A percentile compares a stretch with the other conserved stretches of the same genome.
These are phyloP conservation scores for Solanum phureja DNA, from an alignment of 257 asterid species.

Conservation along the genomic window DNA sequence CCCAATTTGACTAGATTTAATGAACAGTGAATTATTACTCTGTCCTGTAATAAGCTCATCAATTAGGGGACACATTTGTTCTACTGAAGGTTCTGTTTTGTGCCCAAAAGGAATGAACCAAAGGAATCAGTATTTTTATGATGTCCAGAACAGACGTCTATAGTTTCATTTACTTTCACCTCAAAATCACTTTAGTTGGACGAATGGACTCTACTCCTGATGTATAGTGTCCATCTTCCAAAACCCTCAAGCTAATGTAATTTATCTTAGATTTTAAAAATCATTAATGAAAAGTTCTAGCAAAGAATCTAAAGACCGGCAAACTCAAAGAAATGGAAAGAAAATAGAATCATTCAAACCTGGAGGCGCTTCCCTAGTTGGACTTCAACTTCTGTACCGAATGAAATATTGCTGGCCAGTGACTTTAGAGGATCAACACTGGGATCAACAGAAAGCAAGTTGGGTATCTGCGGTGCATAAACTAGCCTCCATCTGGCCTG, in stretches of 20 bases:
- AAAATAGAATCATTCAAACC: constrained; percentile 28
- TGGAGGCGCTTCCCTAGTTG: constrained; percentile 98
- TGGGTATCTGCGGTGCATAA: constrained; percentile 96
- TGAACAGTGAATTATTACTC: neutral
- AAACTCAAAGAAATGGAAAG: neutral
- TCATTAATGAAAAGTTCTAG: neutral
- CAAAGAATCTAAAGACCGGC: neutral
- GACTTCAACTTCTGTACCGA: constrained; percentile 96
- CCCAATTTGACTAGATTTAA: neutral
- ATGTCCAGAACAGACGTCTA: neutral
- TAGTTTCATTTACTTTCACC: neutral
- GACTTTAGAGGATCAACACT: constrained; percentile 93
- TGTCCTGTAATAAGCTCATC: neutral
- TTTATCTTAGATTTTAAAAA: neutral
- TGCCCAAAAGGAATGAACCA: neutral
- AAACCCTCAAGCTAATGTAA: neutral
- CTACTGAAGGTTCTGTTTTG: neutral
- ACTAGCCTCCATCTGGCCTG: constrained; percentile 99
- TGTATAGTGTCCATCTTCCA: neutral
- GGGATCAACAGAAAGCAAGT: constrained; percentile 88
- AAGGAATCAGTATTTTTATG: neutral
- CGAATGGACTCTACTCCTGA: neutral
- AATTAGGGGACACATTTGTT: neutral
- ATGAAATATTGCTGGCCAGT: constrained; percentile 93
- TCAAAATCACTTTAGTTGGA: neutral